Base-by-base conservation (phyloP, 306 rosid genomes). In the Pyrus pyrifolia region DNA sequence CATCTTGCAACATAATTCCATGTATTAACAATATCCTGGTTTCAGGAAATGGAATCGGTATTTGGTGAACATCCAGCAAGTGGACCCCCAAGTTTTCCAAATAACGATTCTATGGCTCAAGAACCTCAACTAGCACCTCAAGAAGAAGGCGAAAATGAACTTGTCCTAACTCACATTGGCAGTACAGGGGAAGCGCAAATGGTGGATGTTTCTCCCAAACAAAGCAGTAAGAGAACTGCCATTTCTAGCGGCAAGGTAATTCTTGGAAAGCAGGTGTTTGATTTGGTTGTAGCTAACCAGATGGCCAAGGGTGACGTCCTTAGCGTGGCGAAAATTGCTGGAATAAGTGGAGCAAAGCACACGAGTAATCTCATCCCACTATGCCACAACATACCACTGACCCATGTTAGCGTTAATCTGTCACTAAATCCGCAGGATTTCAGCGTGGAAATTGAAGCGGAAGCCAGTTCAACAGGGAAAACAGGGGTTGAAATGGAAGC, bases 401-500 rank as follows among this genome's bases (percentile, higher is more conserved):
- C 83, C 40, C 89, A 94, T 44, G 93, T 92, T 12, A 83, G 88
- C 30, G 88, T 92, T 30, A 91, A 92, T 76, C 87, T 94, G 76
- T 75, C 53, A 5, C 77, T 94, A 57, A 89, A 92, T 75, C 91
- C 76, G 0, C 69, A 71, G 64, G 88, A 92, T 68, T 88, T 81
- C 72, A 91, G 97, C 80, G 92, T 94, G 62, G 82, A 72, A 11
- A 86, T 95, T 58, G 88, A 92, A 88, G 97, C 93, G 68, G 97
- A 92, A 86, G 97, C 96, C 22, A 75, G 85, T 44, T 81, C 90
- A 53, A 89, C 87, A 0, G 97, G 86, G 38, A 81, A 83, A 80
- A 88, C 89, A 2, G 89, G 92, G 27, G 96, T 90, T 74, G 98
- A 95, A 84, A 92, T 95, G 97, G 97, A 95, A 86, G 98, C 97